Evolutionary conservation across 495 filamentous ascomycete species (phyloP).

Genomic region (Xylaria curta): DNA sequence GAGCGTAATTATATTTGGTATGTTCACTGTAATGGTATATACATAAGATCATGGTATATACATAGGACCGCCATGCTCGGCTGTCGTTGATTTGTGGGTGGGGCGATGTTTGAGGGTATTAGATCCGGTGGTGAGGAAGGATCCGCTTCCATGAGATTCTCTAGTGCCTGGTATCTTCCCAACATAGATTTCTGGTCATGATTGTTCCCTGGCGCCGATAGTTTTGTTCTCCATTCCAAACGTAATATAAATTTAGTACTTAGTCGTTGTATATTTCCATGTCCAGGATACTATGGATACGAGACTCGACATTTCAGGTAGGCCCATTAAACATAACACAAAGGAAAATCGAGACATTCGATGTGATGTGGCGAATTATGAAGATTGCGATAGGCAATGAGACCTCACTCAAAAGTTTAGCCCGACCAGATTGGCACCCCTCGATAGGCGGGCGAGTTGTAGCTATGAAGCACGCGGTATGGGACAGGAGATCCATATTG

Average conservation of each 20-base stretch:
- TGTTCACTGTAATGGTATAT: conserved; percentile 14
- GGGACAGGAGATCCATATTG: conserved; percentile 41
- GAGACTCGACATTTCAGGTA: not conserved
- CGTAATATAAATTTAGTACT: not conserved
- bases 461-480: conserved; percentile 55
- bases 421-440: conserved; percentile 52
- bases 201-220: not conserved
- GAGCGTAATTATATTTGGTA: not conserved
- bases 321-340: not conserved
- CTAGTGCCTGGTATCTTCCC: not conserved
- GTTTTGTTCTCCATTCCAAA: not conserved
- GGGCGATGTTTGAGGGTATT: conserved; percentile 10
- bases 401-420: conserved; percentile 29
- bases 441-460: conserved; percentile 56
- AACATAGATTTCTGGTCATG: not conserved
- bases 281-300: not conserved
- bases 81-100: not conserved
- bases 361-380: not conserved
- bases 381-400: not conserved
- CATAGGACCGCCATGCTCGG: conserved; percentile 1
- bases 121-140: conserved; percentile 1
- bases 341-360: conserved; percentile 19
- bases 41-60: conserved; percentile 12
- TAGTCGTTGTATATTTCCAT: not conserved
- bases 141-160: not conserved